Base-by-base conservation (phyloP, 495 filamentous ascomycete genomes). In the Penicillium lagena region DNA sequence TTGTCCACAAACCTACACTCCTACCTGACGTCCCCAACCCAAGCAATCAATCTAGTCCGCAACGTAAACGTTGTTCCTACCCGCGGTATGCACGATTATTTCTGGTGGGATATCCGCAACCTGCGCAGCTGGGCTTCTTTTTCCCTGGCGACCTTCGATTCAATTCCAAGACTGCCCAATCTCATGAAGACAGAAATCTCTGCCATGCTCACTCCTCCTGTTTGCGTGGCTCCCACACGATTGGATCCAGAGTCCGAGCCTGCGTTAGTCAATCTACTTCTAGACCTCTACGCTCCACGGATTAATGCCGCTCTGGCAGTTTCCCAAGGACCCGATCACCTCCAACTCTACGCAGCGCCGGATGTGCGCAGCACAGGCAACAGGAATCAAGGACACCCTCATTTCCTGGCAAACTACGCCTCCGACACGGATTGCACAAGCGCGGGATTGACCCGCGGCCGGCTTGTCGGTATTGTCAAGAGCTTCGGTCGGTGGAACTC, bases 101-200 rank as follows among this genome's bases (percentile, higher is more conserved):
- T 88, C 59, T 96, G 90, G 90, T 96, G 86, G 86, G 90, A 96
- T 50, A 77, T 95, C 43, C 86, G 90, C 39, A 90, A 94, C 54
- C 71, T 95, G 49, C 82, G 85, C 38, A 75, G 79, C 49, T 96
- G 90, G 90, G 74, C 73, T 35, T 75, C 79, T 46, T 95, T 95
- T 75, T 85, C 76, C 41, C 65, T 88, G 17, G 57, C 66, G 37
- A 82, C 83, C 40, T 86, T 96, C 63, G 73, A 79, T 50, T 71
- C 79, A n/a, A 76, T 95, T 39, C 82, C 80, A 1, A 79, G 78
- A 11, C 85, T 94, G 37, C 74, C 80, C 14, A 71, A 75, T 38
- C 81, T 93, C n/a, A 78, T 96, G 36, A 79, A 78, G 49, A 79
- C 84, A 45, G 76, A 82, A 7, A 77, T 95, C 29, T 71, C 81